These are phyloP conservation scores for Termitomyces bulborhizus DNA, from an alignment of 768 basidiomycete genomes.

Conservation along the genomic window DNA sequence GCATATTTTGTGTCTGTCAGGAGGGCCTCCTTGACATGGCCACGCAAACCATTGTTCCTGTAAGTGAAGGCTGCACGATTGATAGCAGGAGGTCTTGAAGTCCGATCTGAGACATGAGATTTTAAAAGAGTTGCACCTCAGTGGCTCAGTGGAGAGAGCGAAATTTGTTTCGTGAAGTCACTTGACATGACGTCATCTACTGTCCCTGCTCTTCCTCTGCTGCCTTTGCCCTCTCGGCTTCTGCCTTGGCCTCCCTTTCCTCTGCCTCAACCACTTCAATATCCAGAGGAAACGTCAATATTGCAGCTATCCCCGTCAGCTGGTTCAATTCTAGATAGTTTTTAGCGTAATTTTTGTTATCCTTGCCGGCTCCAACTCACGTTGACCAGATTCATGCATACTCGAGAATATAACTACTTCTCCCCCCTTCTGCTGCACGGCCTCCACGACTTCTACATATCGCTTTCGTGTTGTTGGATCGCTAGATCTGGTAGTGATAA, in stretches of 20 bases:
- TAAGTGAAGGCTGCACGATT: too few species aligned
- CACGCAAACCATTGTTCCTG: too few species aligned
- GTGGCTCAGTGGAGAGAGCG: too few species aligned
- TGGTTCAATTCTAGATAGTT: constrained; percentile 79
- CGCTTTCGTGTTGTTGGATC: constrained; percentile 72
- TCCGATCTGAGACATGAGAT: too few species aligned
- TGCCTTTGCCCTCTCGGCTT: constrained; percentile 44
- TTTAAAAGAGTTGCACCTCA: too few species aligned
- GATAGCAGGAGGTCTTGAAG: too few species aligned
- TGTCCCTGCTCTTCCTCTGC: constrained; percentile 16
- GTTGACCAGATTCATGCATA: constrained; percentile 99
- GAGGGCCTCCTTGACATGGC: too few species aligned
- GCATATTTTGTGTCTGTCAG: too few species aligned
- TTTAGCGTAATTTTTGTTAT: neutral
- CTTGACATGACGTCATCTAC: constrained; percentile 18
- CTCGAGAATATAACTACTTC: constrained; percentile 97
- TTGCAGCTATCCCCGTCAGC: constrained; percentile 90
- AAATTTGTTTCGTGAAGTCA: constrained; percentile 5
- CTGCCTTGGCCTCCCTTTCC: constrained; percentile 75
- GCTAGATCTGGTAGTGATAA: constrained; percentile 51
- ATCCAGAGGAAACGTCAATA: constrained; percentile 93
- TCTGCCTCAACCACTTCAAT: constrained; percentile 93
- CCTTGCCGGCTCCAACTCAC: constrained; percentile 38
- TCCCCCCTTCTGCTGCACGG: constrained; percentile 80
- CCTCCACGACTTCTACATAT: constrained; percentile 86